Evolutionary conservation across 2,329 filamentous ascomycete genomes (phyloP).

Genomic region (Phyllachora maydis): DNA sequence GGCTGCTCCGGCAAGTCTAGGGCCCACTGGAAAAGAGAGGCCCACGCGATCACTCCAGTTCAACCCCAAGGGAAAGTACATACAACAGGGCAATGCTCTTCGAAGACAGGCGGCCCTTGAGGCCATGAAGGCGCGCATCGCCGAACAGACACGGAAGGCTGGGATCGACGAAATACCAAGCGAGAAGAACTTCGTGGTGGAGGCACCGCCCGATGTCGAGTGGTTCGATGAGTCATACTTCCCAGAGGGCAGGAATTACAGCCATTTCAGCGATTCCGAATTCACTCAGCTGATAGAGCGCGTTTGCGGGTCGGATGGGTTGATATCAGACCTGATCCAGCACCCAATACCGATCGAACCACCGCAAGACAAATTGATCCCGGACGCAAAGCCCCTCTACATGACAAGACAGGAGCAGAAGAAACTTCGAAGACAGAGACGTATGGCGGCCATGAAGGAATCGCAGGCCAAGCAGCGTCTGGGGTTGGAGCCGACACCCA

Average conservation of each 20-base stretch:
- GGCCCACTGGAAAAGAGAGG: constrained; percentile 34
- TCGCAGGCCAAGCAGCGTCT: constrained; percentile 89
- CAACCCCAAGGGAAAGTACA: constrained; percentile 94
- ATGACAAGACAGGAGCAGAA: constrained; percentile 80
- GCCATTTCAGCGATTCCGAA: too few species aligned
- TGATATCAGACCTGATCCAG: constrained; percentile 80
- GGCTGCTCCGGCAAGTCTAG: constrained; percentile 38
- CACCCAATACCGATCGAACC: constrained; percentile 83
- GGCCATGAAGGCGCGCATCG: constrained; percentile 85
- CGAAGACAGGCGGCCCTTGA: constrained; percentile 77
- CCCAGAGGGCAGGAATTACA: too few species aligned
- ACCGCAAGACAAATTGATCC: constrained; percentile 68
- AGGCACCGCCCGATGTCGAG: constrained; percentile 70
- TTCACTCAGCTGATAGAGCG: too few species aligned
- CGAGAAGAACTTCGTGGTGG: constrained; percentile 76
- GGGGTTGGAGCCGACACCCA: constrained; percentile 72
- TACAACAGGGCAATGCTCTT: constrained; percentile 77
- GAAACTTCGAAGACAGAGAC: constrained; percentile 72
- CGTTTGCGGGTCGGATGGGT: too few species aligned
- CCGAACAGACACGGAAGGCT: constrained; percentile 69
- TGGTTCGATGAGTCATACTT: constrained; percentile 99
- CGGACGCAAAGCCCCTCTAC: constrained; percentile 73
- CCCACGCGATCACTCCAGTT: constrained; percentile 64
- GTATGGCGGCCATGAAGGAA: constrained; percentile 88
- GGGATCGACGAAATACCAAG: constrained; percentile 79